Evolutionary conservation across 1,284 basidiomycete genomes (phyloP), one percentile per base, ranked within the genome.

Genomic region (Moesziomyces sp.): DNA sequence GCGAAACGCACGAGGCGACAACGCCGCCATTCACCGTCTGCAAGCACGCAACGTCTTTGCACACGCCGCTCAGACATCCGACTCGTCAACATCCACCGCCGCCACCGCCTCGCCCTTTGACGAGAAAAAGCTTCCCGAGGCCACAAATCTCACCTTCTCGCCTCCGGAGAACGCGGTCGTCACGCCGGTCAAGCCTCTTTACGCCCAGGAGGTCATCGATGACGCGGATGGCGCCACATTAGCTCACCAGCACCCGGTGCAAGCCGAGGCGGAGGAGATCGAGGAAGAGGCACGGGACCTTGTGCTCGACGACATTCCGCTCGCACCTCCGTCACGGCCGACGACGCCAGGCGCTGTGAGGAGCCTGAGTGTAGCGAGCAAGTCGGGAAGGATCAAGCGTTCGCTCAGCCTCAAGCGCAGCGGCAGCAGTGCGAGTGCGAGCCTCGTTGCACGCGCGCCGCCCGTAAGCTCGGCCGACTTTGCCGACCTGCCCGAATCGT

Each of bases 401-500:
- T 73, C 74, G 3, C 54, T 76, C 19, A 68, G 62, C 33, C 65
- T 76, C 47, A 73, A 76, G 52, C 42, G 69, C 14, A 68, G 65
- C 28, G 54, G 49, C 1, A 70, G 65, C 44, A 58, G 28, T 3
- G 70, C 65, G 0, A 61, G 63, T 43, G 50, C 63, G 10, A 69
- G 58, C 10, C 66, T 76, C 9, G 63, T 63, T 10, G 55, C 63
- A 7, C 61, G 74, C n/a, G 74, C 74, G 16, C 70, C 74, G 14
- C 74, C 74, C 7, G 74, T 76, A 7, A 73, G 70, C 58, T 76
- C 74, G 3, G 65, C 58, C 16, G 71, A 76, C 44, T 70, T 73
- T 53, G 55, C 72, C 19, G 63, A 73, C 21, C 26, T 55, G 35
- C 68, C 68, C 5, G 57, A 43, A 5, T 61, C 55, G 16, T 68